Percentiles rank a stretch among this genome's conserved stretches.
Conservation (phyloP, 768 basidiomycete species). For the Cystobasidium ongulense region DNA sequence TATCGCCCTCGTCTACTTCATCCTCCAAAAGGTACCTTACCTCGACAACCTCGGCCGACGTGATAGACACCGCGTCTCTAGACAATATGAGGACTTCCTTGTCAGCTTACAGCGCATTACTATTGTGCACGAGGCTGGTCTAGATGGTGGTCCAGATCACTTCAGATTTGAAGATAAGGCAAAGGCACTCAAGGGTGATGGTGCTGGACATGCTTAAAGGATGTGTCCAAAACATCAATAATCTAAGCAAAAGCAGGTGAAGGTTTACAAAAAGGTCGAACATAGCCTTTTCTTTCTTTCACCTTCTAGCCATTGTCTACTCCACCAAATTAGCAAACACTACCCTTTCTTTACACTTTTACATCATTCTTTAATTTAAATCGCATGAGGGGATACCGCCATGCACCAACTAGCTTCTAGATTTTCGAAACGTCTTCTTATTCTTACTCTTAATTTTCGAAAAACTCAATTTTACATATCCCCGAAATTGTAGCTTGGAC, state of each 20-base stretch:
- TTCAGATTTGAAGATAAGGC: constrained; percentile 29
- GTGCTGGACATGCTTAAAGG: neutral
- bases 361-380: neutral
- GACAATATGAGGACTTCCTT: constrained; percentile 47
- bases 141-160: constrained; percentile 16
- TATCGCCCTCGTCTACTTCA: constrained; percentile 46
- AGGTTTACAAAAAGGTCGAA: too few species aligned
- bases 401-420: too few species aligned
- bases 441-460: neutral
- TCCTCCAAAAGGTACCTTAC: constrained; percentile 48
- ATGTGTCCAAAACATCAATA: neutral
- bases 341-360: neutral
- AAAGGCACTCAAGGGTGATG: constrained; percentile 25
- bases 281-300: too few species aligned
- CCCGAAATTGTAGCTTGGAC: neutral
- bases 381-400: too few species aligned
- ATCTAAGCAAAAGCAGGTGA: too few species aligned
- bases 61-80: constrained; percentile 35
- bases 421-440: too few species aligned
- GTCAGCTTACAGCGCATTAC: constrained; percentile 48
- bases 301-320: too few species aligned
- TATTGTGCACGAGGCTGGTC: constrained; percentile 47
- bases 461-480: neutral
- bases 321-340: neutral
- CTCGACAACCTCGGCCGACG: constrained; percentile 48